phyloP scores from a whole-genome alignment of 1,284 basidiomycete genomes.

The Austroboletus niveus region DNA sequence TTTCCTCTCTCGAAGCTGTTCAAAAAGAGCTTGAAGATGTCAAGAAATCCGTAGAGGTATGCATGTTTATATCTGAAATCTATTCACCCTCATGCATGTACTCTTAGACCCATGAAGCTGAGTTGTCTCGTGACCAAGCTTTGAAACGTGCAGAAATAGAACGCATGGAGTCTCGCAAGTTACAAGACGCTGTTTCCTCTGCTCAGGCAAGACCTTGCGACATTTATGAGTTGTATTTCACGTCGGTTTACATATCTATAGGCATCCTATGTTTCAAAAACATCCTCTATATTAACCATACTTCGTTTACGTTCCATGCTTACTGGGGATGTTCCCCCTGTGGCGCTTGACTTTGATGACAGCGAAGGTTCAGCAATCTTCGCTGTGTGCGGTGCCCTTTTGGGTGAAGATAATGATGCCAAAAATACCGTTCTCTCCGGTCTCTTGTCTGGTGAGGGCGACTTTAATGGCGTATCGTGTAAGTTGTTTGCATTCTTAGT shows the following conservation, averaged over 20 bases:
- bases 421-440: constrained; percentile 53
- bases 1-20: constrained; percentile 72
- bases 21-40: constrained; percentile 80
- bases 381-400: constrained; percentile 49
- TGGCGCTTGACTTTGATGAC: constrained; percentile 46
- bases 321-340: constrained; percentile 43
- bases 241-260: constrained; percentile 2
- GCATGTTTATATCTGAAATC: constrained; percentile 35
- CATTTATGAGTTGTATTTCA: not conserved
- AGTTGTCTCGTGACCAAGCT: constrained; percentile 54
- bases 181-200: constrained; percentile 53
- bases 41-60: constrained; percentile 77
- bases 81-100: not conserved
- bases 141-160: constrained; percentile 53
- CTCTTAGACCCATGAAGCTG: constrained; percentile 59
- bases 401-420: constrained; percentile 49
- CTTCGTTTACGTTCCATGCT: constrained; percentile 64
- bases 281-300: constrained; percentile 59
- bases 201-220: constrained; percentile 49
- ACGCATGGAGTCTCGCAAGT: constrained; percentile 50
- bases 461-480: constrained; percentile 62
- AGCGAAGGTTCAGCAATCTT: constrained; percentile 54
- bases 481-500: constrained; percentile 20
- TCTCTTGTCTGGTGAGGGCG: constrained; percentile 54
- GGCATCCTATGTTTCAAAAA: constrained; percentile 31